Evolutionary conservation across 495 filamentous ascomycete genomes (phyloP), one percentile per base, ranked within the genome.

Genomic region (Physcia stellaris): DNA sequence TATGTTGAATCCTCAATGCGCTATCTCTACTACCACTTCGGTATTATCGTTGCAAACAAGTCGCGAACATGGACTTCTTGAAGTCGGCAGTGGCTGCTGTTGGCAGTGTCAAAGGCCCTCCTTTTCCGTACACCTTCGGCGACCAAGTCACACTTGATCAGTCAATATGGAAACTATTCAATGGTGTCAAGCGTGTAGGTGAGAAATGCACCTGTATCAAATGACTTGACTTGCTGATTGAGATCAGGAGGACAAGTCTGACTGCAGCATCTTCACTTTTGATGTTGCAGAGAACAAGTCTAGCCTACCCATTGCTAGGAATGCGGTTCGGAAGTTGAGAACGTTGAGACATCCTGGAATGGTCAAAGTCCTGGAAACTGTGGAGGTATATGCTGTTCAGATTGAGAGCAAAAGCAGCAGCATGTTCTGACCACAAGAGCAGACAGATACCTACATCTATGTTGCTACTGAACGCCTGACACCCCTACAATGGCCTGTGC

Each of bases 31-130:
- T n/a, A n/a, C n/a, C n/a, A n/a, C n/a, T n/a, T n/a, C n/a, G n/a
- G n/a, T n/a, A n/a, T n/a, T n/a, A n/a, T n/a, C n/a, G n/a, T n/a
- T n/a, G n/a, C n/a, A n/a, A n/a, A n/a, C n/a, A n/a, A n/a, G n/a
- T n/a, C n/a, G n/a, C n/a, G n/a, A n/a, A n/a, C 42, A 98, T 98
- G 90, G 87, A 98, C 50, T 95, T 96, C 55, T 71, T 98, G 42
- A 98, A 95, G 62, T 94, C 84, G 32, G 92, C 92, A 28, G 85
- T 98, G 50, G 85, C 86, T 24, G 94, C 90, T 28, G 88, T 88
- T 41, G 96, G 95, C 49, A 81, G 90, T 11, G n/a, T n/a, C n/a
- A 94, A 94, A 58, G 86, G 86, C 13, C 86, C 86, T 23, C 75
- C 85, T 3, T 92, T 94, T 50, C 86, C 85, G 6, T 95, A 92